Percentiles rank a stretch among this genome's conserved stretches.
Evolutionary conservation across 345 rosid genomes (phyloP).

Genomic region (Schrenkiella parvula): DNA sequence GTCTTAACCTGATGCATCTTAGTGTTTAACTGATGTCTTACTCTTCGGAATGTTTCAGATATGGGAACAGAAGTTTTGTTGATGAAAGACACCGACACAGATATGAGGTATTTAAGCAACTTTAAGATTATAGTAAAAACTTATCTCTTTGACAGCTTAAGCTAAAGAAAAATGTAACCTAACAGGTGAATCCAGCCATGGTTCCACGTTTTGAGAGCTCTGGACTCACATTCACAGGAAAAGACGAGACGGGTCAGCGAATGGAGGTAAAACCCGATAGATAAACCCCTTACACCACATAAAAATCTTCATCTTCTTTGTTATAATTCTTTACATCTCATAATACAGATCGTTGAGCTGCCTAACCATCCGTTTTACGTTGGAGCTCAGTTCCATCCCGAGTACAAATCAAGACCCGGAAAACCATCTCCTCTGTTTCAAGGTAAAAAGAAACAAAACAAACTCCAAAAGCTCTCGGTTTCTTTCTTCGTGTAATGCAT

Average conservation of each 20-base stretch:
- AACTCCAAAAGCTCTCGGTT: neutral
- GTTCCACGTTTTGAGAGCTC: conserved; percentile 61
- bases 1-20: conserved; percentile 3
- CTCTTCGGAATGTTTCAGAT: conserved; percentile 41
- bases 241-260: conserved; percentile 76
- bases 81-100: conserved; percentile 99
- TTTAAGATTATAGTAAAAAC: neutral
- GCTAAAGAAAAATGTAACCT: conserved; percentile 1
- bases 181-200: conserved; percentile 89
- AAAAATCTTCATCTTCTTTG: neutral
- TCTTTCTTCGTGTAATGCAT: neutral
- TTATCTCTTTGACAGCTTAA: neutral
- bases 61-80: conserved; percentile 57
- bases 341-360: conserved; percentile 59
- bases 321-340: conserved; percentile 9
- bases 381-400: conserved; percentile 95
- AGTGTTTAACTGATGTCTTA: neutral
- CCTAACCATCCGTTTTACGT: conserved; percentile 68
- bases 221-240: conserved; percentile 84
- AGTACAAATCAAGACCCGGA: conserved; percentile 93
- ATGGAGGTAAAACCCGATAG: conserved; percentile 65
- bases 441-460: conserved; percentile 45
- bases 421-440: conserved; percentile 83
- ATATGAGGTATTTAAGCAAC: conserved; percentile 59
- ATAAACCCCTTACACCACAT: neutral